Base-by-base conservation (phyloP, 306 rosid genomes). In the Styphnolobium japonicum region DNA sequence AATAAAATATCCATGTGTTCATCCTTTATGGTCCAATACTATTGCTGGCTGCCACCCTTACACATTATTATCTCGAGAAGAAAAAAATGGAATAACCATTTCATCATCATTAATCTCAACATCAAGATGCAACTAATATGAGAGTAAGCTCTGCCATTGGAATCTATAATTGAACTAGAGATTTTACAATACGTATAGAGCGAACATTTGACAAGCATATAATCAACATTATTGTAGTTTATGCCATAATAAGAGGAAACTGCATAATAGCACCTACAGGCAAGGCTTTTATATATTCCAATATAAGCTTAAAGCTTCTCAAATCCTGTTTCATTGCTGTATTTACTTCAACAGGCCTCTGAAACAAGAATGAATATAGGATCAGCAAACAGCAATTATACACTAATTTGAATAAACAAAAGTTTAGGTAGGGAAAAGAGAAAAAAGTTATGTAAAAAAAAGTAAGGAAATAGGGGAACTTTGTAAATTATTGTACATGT, bases 271-370 rank as follows among this genome's bases (percentile, higher is more conserved):
- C 68, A 85, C 98, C 75, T 89, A 95, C 98, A 56, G 98, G 98
- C 84, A 92, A 78, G 84, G 98, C 98, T 85, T 95, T 95, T 77
- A 95, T 87, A 85, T 91, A 95, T 67, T 95, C 98, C 83, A 95
- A 66, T 75, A 91, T 90, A 78, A 95, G 97, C 87, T 88, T 81
- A 86, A 95, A 95, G 89, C 97, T 92, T 86, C 98, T 91, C 79
- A 86, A 82, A 80, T 95, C 98, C 89, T 95, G 94, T 39, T 84
- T 81, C 73, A 3, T 70, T 19, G 81, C 77, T 7, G 84, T 49
- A 49, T 93, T 80, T 69, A 72, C 90, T 81, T 91, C 98, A 52
- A 40, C 71, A 69, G 90, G 79, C 83, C 90, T 91, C 98, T 95
- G 95, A 75, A 77, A 51, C 69, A 85, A 84, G 62, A 85, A 83